Percentiles rank a stretch among this genome's conserved stretches.
Conservation (phyloP, 176 grass and related monocot genomes). For the Juncus inflexus region DNA sequence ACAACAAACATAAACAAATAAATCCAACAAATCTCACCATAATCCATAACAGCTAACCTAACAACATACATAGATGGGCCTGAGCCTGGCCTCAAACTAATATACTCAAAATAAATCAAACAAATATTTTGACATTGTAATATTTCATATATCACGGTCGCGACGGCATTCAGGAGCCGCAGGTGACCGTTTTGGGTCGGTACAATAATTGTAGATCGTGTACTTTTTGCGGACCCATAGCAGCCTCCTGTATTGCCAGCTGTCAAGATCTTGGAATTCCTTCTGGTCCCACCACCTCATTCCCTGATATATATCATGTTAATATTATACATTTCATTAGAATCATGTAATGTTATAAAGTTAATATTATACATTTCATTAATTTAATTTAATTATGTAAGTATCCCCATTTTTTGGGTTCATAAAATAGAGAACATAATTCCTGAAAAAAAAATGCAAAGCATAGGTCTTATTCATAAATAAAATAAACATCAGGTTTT, state of each 20-base stretch:
- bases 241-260: slow-evolving; percentile 31
- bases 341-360: neutral
- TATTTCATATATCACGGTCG: slow-evolving; percentile 30
- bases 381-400: too few species aligned
- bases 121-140: neutral
- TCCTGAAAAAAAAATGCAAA: too few species aligned
- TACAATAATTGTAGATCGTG: slow-evolving; percentile 38
- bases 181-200: slow-evolving; percentile 10
- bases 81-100: slow-evolving; percentile 6
- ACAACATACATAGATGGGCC: neutral
- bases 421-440: too few species aligned
- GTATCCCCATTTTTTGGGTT: too few species aligned
- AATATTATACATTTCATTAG: slow-evolving; percentile 3
- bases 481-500: too few species aligned
- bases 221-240: slow-evolving; percentile 26
- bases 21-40: too few species aligned
- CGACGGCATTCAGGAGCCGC: slow-evolving; percentile 26
- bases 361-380: neutral
- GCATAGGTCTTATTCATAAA: neutral
- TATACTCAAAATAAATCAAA: slow-evolving; percentile 12
- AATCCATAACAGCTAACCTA: too few species aligned
- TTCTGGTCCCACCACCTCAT: slow-evolving; percentile 38
- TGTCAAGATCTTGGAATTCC: slow-evolving; percentile 36
- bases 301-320: slow-evolving; percentile 12
- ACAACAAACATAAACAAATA: too few species aligned